These are phyloP conservation scores for Trametes cinnabarina DNA, from an alignment of 768 basidiomycete species.

Conservation along the genomic window DNA sequence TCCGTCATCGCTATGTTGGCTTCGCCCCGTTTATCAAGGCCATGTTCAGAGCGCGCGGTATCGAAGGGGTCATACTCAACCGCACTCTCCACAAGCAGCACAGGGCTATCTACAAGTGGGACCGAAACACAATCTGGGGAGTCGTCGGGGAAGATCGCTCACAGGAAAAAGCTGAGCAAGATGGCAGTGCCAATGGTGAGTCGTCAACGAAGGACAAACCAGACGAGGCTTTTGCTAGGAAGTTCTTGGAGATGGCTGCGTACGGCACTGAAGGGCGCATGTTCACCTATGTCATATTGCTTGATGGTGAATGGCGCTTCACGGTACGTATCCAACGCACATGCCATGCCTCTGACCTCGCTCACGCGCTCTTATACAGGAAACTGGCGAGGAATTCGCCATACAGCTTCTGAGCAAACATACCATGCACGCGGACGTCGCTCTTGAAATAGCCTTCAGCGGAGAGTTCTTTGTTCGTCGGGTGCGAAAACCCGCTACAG, in stretches of 20 bases:
- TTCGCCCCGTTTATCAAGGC: slow-evolving; percentile 41
- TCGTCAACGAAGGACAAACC: neutral
- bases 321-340: too few relatives aligned
- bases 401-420: slow-evolving; percentile 46
- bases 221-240: slow-evolving; percentile 29
- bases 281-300: slow-evolving; percentile 46
- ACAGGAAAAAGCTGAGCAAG: neutral
- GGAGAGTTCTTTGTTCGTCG: slow-evolving; percentile 41
- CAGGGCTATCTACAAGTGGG: slow-evolving; percentile 38
- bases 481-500: slow-evolving; percentile 13
- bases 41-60: slow-evolving; percentile 39
- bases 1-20: slow-evolving; percentile 38
- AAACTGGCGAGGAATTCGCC: slow-evolving; percentile 45
- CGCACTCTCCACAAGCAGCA: slow-evolving; percentile 42
- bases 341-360: too few relatives aligned
- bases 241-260: slow-evolving; percentile 42
- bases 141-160: slow-evolving; percentile 20
- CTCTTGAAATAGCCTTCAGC: slow-evolving; percentile 42
- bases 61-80: slow-evolving; percentile 39
- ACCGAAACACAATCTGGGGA: slow-evolving; percentile 38
- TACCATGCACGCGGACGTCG: slow-evolving; percentile 45
- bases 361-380: slow-evolving; percentile 16
- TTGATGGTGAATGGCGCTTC: slow-evolving; percentile 43
- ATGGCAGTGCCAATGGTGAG: neutral
- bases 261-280: slow-evolving; percentile 41